Evolutionary conservation across 768 basidiomycete genomes (phyloP).

Genomic region (Boletus huronensis): DNA sequence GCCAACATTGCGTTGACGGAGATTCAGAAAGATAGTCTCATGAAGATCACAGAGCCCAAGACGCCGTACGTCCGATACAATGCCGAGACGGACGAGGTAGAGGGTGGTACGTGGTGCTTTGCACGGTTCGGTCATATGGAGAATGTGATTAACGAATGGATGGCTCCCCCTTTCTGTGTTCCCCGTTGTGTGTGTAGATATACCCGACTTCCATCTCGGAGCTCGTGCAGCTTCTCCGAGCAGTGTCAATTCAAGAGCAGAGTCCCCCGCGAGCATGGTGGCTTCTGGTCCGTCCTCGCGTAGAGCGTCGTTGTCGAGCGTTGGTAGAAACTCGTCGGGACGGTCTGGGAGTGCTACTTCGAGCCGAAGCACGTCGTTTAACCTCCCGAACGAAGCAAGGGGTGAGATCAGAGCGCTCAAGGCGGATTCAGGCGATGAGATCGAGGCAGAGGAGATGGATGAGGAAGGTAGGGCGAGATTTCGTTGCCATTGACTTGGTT

Average conservation of each 20-base stretch:
- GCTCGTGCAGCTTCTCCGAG: constrained; percentile 33
- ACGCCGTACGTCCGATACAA: constrained; percentile 94
- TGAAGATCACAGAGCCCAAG: constrained; percentile 99
- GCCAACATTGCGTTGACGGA: constrained; percentile 90
- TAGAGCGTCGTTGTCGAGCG: constrained; percentile 69
- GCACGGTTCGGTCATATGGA: background rate
- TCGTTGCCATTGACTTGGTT: background rate
- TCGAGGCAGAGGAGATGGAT: constrained; percentile 83
- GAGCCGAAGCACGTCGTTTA: constrained; percentile 83
- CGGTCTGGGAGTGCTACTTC: constrained; percentile 61
- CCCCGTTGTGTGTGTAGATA: constrained; percentile 50
- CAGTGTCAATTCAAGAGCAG: constrained; percentile 41
- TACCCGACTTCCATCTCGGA: constrained; percentile 70
- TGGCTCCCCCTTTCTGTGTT: background rate
- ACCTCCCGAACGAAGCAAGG: constrained; percentile 66
- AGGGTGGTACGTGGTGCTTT: constrained; percentile 60
- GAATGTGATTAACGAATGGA: background rate
- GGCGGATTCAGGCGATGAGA: constrained; percentile 44
- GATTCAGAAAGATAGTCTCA: constrained; percentile 90
- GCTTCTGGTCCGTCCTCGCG: constrained; percentile 69
- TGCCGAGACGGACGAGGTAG: constrained; percentile 77
- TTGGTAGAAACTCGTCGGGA: constrained; percentile 49
- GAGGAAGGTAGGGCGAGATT: constrained; percentile 64
- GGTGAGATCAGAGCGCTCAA: constrained; percentile 51
- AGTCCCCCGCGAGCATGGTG: constrained; percentile 59